Evolutionary conservation across 2,329 filamentous ascomycete genomes (phyloP), one percentile per base, ranked within the genome.

Genomic region (Fusarium fujikuroi): DNA sequence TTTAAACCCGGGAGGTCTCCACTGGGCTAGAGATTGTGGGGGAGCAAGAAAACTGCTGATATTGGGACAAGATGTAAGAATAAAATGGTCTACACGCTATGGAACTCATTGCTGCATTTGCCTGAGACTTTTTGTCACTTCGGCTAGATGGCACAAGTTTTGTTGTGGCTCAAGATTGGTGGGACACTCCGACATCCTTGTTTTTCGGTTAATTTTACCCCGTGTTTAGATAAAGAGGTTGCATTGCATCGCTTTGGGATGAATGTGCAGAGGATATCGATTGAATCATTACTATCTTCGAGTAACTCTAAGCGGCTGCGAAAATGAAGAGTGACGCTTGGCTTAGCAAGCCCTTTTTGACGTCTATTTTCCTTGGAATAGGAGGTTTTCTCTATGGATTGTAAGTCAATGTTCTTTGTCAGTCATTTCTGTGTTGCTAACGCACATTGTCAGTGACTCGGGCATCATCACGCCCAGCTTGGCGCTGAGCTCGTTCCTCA

Each of bases 401-500:
- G 81, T 82, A 34, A 74, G 80, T 70, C 11, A 16, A 5, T 1
- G 7, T 4, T 7, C 4, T 11, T 10, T 3, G 19, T 7, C 7
- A 3, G 3, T n/a, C 19, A 9, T 16, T n/a, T n/a, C n/a, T n/a
- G n/a, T n/a, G n/a, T n/a, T 57, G n/a, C 23, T 52, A 4, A 42
- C 5, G 4, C n/a, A n/a, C n/a, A n/a, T n/a, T n/a, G n/a, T 44
- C 52, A 84, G 82, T 60, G 82, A 84, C 66, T 84, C 82, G 9
- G 82, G 82, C 7, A 84, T 84, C 57, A 84, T 84, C 52, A 84
- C 82, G 0, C 82, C 82, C 3, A 84, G 81, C 58, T 67, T 84
- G 6, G 82, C 82, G 2, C 67, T 84, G 32, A 75, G 66, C 6
- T 82, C 82, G 0, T 84, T 84, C 40, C 57, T 80, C 15, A 50